Evolutionary conservation across 495 filamentous ascomycete genomes (phyloP).

Genomic region (Hapsidospora chrysogenum): DNA sequence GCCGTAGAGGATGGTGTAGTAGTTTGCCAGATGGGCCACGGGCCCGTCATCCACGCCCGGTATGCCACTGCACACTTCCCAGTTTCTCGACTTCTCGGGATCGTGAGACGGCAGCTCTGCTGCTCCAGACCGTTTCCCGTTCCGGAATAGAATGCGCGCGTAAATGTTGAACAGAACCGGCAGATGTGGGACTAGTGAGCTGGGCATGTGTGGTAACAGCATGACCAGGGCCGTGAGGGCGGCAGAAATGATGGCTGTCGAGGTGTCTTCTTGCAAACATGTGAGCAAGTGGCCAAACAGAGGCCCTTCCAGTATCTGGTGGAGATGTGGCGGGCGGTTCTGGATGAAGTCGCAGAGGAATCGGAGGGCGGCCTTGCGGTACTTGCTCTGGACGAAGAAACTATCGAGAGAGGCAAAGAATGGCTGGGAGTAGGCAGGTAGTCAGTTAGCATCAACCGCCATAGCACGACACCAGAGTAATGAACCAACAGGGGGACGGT

Average conservation of each 20-base stretch:
- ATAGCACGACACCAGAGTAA: not conserved
- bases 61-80: slow-evolving; percentile 42
- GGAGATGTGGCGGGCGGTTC: slow-evolving; percentile 52
- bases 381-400: slow-evolving; percentile 40
- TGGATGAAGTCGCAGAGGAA: slow-evolving; percentile 49
- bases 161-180: slow-evolving; percentile 62
- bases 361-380: slow-evolving; percentile 37
- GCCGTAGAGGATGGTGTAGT: slow-evolving; percentile 68
- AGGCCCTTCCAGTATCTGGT: slow-evolving; percentile 48
- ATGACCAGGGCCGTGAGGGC: slow-evolving; percentile 53
- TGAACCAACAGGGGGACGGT: slow-evolving; percentile 3
- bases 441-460: not conserved
- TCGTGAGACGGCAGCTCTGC: slow-evolving; percentile 10
- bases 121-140: slow-evolving; percentile 25
- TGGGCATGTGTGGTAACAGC: slow-evolving; percentile 61
- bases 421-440: slow-evolving; percentile 24
- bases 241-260: slow-evolving; percentile 46
- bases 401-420: slow-evolving; percentile 42
- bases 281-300: slow-evolving; percentile 48
- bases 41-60: slow-evolving; percentile 39
- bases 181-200: slow-evolving; percentile 41
- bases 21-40: slow-evolving; percentile 51
- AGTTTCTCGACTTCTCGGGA: slow-evolving; percentile 19
- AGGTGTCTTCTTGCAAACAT: slow-evolving; percentile 56
- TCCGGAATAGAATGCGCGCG: slow-evolving; percentile 58